Percentiles rank a stretch among this genome's conserved stretches.
Conservation (phyloP, 768 basidiomycete genomes). For the Russula griseocarnosa region DNA sequence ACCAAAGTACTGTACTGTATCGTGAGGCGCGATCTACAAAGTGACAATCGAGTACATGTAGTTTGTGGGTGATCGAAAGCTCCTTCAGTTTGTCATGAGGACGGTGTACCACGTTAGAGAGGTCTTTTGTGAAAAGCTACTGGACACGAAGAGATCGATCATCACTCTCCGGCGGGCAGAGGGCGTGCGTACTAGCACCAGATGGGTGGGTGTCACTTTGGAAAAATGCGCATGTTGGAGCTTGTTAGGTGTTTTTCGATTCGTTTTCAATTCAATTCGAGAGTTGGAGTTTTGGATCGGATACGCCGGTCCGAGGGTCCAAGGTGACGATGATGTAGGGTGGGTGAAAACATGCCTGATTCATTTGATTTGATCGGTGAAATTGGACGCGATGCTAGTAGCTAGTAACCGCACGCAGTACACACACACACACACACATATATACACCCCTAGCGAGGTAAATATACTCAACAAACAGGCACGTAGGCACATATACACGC, state of each 20-base stretch:
- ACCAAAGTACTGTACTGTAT: background rate
- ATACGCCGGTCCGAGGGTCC: background rate
- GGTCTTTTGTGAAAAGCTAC: background rate
- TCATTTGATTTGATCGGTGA: slow-evolving; percentile 1
- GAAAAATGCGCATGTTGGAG: background rate
- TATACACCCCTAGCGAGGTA: background rate
- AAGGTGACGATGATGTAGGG: background rate
- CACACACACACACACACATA: slow-evolving; percentile 2
- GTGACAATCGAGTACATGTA: background rate
- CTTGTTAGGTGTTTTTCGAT: background rate
- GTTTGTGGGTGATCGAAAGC: slow-evolving; percentile 5
- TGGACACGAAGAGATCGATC: background rate
- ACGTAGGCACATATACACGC: slow-evolving; percentile 6
- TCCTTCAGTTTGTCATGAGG: slow-evolving; percentile 11
- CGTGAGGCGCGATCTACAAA: too few species aligned
- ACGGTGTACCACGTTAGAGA: background rate
- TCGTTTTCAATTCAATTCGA: background rate
- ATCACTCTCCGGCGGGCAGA: background rate
- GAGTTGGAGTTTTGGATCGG: background rate
- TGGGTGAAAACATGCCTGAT: background rate
- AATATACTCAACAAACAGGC: background rate
- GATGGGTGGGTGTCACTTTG: too few species aligned
- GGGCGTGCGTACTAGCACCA: background rate
- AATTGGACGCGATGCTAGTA: background rate
- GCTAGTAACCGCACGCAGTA: background rate